phyloP scores from a whole-genome alignment of 2,329 filamentous ascomycete genomes.

The Colletotrichum sp. region DNA sequence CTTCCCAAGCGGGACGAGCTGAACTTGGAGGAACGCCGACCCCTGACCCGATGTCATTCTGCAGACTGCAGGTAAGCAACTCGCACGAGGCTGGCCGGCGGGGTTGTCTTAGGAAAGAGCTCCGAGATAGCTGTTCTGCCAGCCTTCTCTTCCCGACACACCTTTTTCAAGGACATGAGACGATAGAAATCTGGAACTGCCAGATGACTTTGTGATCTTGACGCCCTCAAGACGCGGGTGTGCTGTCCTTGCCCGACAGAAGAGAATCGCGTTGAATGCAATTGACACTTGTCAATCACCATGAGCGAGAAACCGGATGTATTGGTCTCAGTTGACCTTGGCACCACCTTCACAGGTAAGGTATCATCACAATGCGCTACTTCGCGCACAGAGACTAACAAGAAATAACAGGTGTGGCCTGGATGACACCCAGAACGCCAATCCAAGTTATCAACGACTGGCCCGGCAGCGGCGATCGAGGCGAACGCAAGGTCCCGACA shows the following conservation, averaged over 20 bases:
- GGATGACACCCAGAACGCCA: conserved; percentile 39
- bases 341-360: conserved; percentile 51
- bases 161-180: background rate
- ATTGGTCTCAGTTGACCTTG: conserved; percentile 48
- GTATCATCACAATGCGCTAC: accelerated
- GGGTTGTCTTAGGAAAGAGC: background rate
- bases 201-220: background rate
- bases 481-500: conserved; percentile 61
- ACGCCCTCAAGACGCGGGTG: background rate
- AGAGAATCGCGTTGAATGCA: background rate
- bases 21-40: background rate
- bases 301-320: conserved; percentile 24
- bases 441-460: conserved; percentile 56
- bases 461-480: conserved; percentile 56
- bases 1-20: background rate
- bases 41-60: background rate
- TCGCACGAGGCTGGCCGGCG: background rate
- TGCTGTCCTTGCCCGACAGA: background rate
- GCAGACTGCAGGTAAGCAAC: background rate
- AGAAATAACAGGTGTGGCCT: conserved; percentile 35
- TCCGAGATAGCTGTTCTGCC: background rate
- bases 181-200: background rate
- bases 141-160: background rate
- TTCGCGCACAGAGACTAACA: accelerated
- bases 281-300: background rate